phyloP scores from a whole-genome alignment of 129 eudicot genomes.

The Kitagawia praeruptora region DNA sequence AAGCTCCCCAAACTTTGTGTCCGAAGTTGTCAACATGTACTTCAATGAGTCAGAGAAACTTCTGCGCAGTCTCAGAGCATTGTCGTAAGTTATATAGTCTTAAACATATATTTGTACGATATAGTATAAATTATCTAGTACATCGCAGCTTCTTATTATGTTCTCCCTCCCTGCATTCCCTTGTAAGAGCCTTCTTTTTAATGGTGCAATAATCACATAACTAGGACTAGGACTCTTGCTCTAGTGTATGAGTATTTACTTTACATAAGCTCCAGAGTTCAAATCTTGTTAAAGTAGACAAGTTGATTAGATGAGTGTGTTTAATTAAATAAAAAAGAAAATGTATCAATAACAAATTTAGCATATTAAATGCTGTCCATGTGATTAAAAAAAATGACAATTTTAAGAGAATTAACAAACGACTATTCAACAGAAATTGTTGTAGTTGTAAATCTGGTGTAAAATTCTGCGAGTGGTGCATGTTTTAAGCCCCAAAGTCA shows the following conservation, averaged over 20 bases:
- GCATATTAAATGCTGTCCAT: background rate
- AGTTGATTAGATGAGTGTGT: background rate
- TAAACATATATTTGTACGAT: background rate
- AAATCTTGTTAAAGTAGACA: background rate
- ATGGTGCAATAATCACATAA: too few relatives aligned
- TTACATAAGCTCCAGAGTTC: background rate
- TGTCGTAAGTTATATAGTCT: slow-evolving; percentile 31
- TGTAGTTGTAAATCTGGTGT: background rate
- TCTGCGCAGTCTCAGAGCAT: slow-evolving; percentile 51
- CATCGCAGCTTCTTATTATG: too few relatives aligned
- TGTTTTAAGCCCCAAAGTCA: background rate
- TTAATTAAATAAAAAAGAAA: background rate
- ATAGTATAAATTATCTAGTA: too few relatives aligned
- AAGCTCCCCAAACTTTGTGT: slow-evolving; percentile 81
- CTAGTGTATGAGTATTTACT: too few relatives aligned
- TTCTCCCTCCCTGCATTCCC: background rate
- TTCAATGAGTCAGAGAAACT: slow-evolving; percentile 91
- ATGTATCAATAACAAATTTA: background rate
- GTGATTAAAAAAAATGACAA: background rate
- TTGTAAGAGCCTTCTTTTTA: background rate
- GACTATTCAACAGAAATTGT: background rate
- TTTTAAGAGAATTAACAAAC: background rate
- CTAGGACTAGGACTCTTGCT: too few relatives aligned
- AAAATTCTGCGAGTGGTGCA: background rate
- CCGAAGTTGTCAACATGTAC: slow-evolving; percentile 72